Conservation (phyloP, 768 basidiomycete genomes). For the Suillus decipiens region DNA sequence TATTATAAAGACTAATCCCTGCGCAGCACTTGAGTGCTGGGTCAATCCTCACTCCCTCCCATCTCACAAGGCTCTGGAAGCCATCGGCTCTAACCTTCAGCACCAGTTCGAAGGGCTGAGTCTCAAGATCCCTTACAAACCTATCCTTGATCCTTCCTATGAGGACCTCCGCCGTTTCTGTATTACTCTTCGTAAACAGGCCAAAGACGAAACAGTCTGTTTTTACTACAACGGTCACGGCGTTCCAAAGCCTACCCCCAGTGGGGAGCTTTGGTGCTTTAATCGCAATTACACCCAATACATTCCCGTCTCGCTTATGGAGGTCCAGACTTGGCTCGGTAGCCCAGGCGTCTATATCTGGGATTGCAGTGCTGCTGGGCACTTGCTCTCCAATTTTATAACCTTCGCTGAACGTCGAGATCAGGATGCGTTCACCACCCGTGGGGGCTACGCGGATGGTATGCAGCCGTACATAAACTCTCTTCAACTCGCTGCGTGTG, state of each 20-base stretch:
- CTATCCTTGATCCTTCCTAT: slow-evolving; percentile 91
- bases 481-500: slow-evolving; percentile 94
- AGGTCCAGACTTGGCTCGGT: slow-evolving; percentile 91
- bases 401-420: slow-evolving; percentile 74
- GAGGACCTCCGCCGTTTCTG: slow-evolving; percentile 93
- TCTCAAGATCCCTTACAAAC: slow-evolving; percentile 92
- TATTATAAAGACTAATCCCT: slow-evolving; percentile 95
- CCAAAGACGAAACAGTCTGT: slow-evolving; percentile 90
- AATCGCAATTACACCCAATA: slow-evolving; percentile 97
- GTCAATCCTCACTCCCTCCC: slow-evolving; percentile 94
- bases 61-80: slow-evolving; percentile 89
- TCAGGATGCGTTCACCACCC: slow-evolving; percentile 57
- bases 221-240: slow-evolving; percentile 99
- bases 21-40: slow-evolving; percentile 95
- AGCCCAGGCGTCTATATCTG: slow-evolving; percentile 97
- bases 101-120: slow-evolving; percentile 96
- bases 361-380: slow-evolving; percentile 98
- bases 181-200: slow-evolving; percentile 76
- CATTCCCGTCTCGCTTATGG: slow-evolving; percentile 93
- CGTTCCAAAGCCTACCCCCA: slow-evolving; percentile 93
- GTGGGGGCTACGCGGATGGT: slow-evolving; percentile 61
- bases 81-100: slow-evolving; percentile 89
- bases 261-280: slow-evolving; percentile 98
- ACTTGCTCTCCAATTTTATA: slow-evolving; percentile 90
- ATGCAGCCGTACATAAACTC: slow-evolving; percentile 79